Evolutionary conservation across 192 early-diverging fungal genomes (phyloP).

Genomic region (Coemansia sp.): DNA sequence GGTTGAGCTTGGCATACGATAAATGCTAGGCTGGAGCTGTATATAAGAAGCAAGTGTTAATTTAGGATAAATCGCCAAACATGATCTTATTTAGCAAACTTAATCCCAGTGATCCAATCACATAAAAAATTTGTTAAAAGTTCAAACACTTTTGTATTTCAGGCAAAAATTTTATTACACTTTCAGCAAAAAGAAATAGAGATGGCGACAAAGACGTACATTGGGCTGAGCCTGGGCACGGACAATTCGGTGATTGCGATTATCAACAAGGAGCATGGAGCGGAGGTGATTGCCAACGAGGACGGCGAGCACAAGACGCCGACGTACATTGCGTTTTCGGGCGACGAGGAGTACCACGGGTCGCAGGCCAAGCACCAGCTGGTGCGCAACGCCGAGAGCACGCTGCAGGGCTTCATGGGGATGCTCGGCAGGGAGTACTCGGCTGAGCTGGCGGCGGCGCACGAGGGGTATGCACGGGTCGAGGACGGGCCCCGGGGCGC

Average conservation of each 20-base stretch:
- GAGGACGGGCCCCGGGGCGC: slow-evolving; percentile 59
- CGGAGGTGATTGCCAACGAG: slow-evolving; percentile 95
- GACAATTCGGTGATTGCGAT: slow-evolving; percentile 82
- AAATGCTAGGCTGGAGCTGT: neutral
- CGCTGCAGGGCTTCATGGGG: slow-evolving; percentile 84
- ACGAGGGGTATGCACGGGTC: slow-evolving; percentile 56
- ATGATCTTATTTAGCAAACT: too few relatives aligned
- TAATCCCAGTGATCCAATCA: too few relatives aligned
- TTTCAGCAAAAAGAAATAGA: neutral
- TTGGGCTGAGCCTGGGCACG: slow-evolving; percentile 86
- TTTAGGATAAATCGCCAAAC: neutral
- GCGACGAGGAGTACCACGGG: slow-evolving; percentile 80
- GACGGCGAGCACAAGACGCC: slow-evolving; percentile 97
- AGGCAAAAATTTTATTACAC: slow-evolving; percentile 4
- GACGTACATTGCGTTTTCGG: slow-evolving; percentile 87
- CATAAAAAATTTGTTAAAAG: neutral
- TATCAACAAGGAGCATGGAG: slow-evolving; percentile 68
- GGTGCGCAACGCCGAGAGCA: slow-evolving; percentile 85
- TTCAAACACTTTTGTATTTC: slow-evolving; percentile 4
- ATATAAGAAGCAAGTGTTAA: neutral
- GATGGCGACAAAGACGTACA: slow-evolving; percentile 47
- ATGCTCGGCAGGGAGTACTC: slow-evolving; percentile 66
- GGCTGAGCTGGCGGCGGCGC: slow-evolving; percentile 36
- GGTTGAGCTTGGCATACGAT: too few relatives aligned
- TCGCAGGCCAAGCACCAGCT: slow-evolving; percentile 82